Percentiles rank a stretch among this genome's conserved stretches.
phyloP scores from a whole-genome alignment of 2,329 filamentous ascomycete genomes.

The Dothideomycetes sp. region DNA sequence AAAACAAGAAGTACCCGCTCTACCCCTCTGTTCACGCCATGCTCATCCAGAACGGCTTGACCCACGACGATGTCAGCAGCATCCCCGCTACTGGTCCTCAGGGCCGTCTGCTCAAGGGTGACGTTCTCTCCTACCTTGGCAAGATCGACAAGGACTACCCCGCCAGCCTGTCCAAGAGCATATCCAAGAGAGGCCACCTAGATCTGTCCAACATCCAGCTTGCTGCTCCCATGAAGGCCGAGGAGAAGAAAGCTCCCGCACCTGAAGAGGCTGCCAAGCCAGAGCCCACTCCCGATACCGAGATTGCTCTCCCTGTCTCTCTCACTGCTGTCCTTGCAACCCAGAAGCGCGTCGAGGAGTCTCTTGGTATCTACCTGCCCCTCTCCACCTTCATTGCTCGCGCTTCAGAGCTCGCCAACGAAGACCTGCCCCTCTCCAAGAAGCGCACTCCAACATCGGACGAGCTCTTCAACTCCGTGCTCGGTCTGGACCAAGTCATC shows the following conservation, averaged over 20 bases:
- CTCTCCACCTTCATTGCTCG: slow-evolving; percentile 78
- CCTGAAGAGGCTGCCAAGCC: slow-evolving; percentile 28
- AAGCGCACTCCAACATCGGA: slow-evolving; percentile 57
- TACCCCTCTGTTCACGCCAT: slow-evolving; percentile 77
- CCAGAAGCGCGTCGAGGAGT: slow-evolving; percentile 68
- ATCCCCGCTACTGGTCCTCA: slow-evolving; percentile 82
- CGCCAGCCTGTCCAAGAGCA: slow-evolving; percentile 55
- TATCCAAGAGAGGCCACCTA: slow-evolving; percentile 68
- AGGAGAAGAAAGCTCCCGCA: slow-evolving; percentile 35
- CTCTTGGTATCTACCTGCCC: slow-evolving; percentile 69
- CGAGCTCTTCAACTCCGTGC: slow-evolving; percentile 80
- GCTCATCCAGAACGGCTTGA: slow-evolving; percentile 66
- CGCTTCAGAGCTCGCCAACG: slow-evolving; percentile 78
- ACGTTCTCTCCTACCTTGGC: slow-evolving; percentile 84
- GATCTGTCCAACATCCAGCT: slow-evolving; percentile 95
- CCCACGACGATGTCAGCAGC: slow-evolving; percentile 62
- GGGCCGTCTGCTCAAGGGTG: slow-evolving; percentile 85
- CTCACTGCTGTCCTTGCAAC: slow-evolving; percentile 67
- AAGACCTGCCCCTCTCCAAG: slow-evolving; percentile 62
- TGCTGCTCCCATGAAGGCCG: slow-evolving; percentile 37
- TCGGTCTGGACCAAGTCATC: slow-evolving; percentile 53
- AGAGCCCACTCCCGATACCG: slow-evolving; percentile 35
- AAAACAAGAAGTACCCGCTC: slow-evolving; percentile 60
- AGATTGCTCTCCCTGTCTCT: slow-evolving; percentile 65
- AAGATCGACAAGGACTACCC: slow-evolving; percentile 63